Evolutionary conservation across 2,329 filamentous ascomycete genomes (phyloP).

Genomic region (Pseudogymnoascus sp.): DNA sequence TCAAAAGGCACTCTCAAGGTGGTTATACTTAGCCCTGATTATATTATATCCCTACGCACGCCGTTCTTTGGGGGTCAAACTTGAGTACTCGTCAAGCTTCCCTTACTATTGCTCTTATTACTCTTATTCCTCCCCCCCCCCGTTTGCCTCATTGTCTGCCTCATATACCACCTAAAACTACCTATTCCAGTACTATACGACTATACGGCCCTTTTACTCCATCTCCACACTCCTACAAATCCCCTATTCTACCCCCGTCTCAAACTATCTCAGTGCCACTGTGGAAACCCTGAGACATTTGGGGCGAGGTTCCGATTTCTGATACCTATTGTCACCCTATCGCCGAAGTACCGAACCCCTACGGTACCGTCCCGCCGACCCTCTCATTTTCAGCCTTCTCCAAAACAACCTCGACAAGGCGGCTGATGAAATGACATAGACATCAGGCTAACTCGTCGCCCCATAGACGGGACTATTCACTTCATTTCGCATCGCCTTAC

Average conservation of each 20-base stretch:
- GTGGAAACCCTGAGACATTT: conserved; percentile 1
- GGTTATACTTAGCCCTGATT: conserved; percentile 5
- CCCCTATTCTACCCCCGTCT: background rate
- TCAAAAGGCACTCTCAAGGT: background rate
- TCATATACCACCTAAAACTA: background rate
- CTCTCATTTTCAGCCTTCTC: conserved; percentile 9
- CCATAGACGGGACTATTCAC: conserved; percentile 7
- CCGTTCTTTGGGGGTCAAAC: background rate
- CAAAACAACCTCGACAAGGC: background rate
- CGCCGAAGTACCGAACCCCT: conserved; percentile 7
- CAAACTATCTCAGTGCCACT: background rate
- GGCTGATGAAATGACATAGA: background rate
- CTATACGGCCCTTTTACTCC: background rate
- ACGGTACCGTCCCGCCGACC: background rate
- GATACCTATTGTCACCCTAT: conserved; percentile 1
- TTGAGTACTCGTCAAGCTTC: background rate
- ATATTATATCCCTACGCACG: conserved; percentile 2
- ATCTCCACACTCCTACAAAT: conserved; percentile 1
- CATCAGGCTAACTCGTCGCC: background rate
- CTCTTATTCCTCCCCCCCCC: no score
- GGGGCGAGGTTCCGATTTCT: background rate
- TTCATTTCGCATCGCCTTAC: conserved; percentile 16
- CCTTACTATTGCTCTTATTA: background rate
- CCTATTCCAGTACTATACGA: background rate
- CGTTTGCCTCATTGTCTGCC: background rate